Base-by-base conservation (phyloP, 2,329 filamentous ascomycete genomes). In the Trichophyton rubrum region DNA sequence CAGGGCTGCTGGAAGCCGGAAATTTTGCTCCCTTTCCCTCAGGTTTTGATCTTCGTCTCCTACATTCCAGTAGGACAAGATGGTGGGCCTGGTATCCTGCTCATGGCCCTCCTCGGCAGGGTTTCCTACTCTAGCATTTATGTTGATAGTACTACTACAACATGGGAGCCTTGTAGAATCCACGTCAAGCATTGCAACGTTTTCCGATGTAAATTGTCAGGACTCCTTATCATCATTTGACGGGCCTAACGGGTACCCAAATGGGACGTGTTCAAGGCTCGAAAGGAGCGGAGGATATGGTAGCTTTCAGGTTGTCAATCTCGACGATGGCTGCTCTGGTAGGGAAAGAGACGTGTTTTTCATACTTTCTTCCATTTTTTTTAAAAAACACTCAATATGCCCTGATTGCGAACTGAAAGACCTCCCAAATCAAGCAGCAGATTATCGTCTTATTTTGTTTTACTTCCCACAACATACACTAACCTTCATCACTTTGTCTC, bases 181-280 rank as follows among this genome's bases (percentile, higher is more conserved):
- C 13, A 15, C 40, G 24, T 59, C 41, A 22, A 59, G 11, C 27
- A 59, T 59, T 2, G 13, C 57, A 13, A 59, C 41, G 2, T 59
- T 59, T 41, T 33, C 41, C 15, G 57, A 59, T 24, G 17, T 33
- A 13, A 59, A 22, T 0, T 59, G 57, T 9, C 22, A 49, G 24
- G 11, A 51, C 7, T 35, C 41, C 22, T 27, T n/a, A 5, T n/a
- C 24, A 33, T 51, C 41, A 13, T 45, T 59, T 17, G 57, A 59
- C 7, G 57, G 57, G n/a, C 57, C 57, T n/a, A 59, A 59, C 35
- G 57, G 57, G 20, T 59, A 33, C 45, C 57, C 57, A 13, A 49
- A 59, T 17, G 57, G 57, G 33, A 49, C 40, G 13, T 59, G 41
- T 20, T 15, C 57, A 30, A 49, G 9, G 4, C 57, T 59, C 5